Percentiles rank a stretch among this genome's conserved stretches.
These are phyloP conservation scores for Ulota crispa DNA, from an alignment of 225 moss, liverwort and hornwort genomes.

Conservation along the genomic window DNA sequence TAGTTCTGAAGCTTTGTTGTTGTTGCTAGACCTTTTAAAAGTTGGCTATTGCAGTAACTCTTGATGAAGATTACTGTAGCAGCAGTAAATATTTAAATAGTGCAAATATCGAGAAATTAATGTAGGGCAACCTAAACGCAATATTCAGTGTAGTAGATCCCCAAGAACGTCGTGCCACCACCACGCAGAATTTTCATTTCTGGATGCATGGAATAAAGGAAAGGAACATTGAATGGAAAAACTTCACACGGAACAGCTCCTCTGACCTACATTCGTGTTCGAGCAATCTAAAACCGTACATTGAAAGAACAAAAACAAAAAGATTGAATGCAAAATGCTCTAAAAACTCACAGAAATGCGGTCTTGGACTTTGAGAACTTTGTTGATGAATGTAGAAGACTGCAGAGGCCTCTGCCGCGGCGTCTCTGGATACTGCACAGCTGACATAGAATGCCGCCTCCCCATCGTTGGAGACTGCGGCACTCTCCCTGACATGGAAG, in stretches of 20 bases:
- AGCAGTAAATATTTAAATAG: no score
- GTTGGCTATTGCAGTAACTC: no score
- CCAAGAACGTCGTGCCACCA: background rate
- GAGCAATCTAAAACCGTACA: background rate
- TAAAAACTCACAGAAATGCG: slow-evolving; percentile 47
- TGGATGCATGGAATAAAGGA: background rate
- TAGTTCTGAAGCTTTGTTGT: no score
- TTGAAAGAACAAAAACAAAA: background rate
- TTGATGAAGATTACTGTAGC: no score
- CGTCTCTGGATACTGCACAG: slow-evolving; percentile 37
- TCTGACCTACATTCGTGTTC: background rate
- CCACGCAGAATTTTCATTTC: background rate
- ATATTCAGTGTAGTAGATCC: no score
- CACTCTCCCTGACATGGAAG: slow-evolving; percentile 37
- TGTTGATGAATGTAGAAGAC: slow-evolving; percentile 46
- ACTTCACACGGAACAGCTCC: background rate
- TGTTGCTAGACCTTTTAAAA: no score
- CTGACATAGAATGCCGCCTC: slow-evolving; percentile 53
- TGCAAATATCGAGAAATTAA: no score
- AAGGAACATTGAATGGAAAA: background rate
- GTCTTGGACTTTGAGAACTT: slow-evolving; percentile 59
- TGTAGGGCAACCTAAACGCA: no score
- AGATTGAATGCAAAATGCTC: background rate
- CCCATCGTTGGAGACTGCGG: slow-evolving; percentile 38
- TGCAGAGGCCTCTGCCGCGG: slow-evolving; percentile 42